Evolutionary conservation across 768 basidiomycete genomes (phyloP).

Genomic region (Podaxis rugospora): DNA sequence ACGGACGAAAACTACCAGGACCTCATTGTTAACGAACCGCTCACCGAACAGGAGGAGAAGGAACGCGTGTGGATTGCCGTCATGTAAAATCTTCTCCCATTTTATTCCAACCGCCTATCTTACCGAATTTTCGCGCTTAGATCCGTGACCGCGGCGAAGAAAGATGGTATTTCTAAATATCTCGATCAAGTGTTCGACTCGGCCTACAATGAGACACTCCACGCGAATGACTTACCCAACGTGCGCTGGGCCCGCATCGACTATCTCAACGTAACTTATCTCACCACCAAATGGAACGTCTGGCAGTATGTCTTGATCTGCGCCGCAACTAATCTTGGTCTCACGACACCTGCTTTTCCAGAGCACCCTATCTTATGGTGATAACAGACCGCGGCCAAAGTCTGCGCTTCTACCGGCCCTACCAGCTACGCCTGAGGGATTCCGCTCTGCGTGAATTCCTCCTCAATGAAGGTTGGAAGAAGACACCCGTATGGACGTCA

Average conservation of each 20-base stretch:
- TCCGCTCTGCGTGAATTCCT: constrained; percentile 66
- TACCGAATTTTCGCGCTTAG: constrained; percentile 26
- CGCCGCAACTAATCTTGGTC: not conserved
- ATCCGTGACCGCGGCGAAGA: constrained; percentile 51
- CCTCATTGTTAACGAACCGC: constrained; percentile 62
- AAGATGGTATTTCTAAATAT: constrained; percentile 63
- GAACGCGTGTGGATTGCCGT: constrained; percentile 74
- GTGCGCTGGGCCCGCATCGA: constrained; percentile 85
- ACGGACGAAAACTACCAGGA: constrained; percentile 80
- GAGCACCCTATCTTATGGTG: constrained; percentile 75
- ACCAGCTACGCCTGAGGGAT: constrained; percentile 53
- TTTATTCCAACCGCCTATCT: not conserved
- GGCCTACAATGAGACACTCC: constrained; percentile 59
- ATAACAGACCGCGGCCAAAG: constrained; percentile 66
- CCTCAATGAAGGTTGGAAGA: constrained; percentile 55
- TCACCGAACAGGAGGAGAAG: constrained; percentile 60
- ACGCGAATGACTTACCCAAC: constrained; percentile 59
- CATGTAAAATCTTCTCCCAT: constrained; percentile 48
- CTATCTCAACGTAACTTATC: constrained; percentile 76
- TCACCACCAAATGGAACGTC: constrained; percentile 83
- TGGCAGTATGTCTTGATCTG: constrained; percentile 61
- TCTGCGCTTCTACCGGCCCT: constrained; percentile 76
- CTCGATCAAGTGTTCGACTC: constrained; percentile 74
- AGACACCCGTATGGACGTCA: constrained; percentile 64
- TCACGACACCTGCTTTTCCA: constrained; percentile 22